Evolutionary conservation across 1,284 basidiomycete genomes (phyloP).

Genomic region (Cryptococcus sp.): DNA sequence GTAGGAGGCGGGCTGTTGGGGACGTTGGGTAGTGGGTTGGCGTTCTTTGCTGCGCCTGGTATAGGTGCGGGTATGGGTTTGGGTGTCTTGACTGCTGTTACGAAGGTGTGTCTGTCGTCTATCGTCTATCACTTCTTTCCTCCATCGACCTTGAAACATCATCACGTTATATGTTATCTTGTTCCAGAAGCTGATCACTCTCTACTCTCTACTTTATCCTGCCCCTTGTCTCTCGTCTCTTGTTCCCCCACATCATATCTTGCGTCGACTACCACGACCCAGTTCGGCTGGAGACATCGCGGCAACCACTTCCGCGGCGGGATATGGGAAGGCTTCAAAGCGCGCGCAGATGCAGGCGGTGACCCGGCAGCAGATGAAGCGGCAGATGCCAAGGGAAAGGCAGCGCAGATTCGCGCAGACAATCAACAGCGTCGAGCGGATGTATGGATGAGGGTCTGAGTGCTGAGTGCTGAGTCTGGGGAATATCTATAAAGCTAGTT

Average conservation of each 20-base stretch:
- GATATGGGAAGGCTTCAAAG: conserved; percentile 35
- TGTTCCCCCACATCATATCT: no score
- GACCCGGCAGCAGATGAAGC: conserved; percentile 44
- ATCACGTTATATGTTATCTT: no score
- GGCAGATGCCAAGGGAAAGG: conserved; percentile 30
- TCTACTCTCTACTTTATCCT: neutral
- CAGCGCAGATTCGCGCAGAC: conserved; percentile 21
- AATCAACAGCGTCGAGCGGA: conserved; percentile 27
- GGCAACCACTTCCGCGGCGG: conserved; percentile 41
- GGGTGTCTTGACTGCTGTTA: conserved; percentile 42
- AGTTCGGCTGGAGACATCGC: conserved; percentile 51
- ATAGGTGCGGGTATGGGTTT: conserved; percentile 45
- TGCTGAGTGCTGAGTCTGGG: no score
- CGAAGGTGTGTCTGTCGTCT: conserved; percentile 38
- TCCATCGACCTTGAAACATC: no score
- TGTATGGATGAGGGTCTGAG: conserved; percentile 30
- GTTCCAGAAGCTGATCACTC: no score
- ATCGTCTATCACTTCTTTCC: conserved; percentile 4
- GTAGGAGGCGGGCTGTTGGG: conserved; percentile 47
- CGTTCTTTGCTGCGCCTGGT: conserved; percentile 51
- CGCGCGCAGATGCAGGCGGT: conserved; percentile 34
- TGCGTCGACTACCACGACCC: conserved; percentile 1
- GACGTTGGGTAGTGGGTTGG: conserved; percentile 44
- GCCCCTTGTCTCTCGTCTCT: neutral
- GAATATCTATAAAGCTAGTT: no score